phyloP scores from a whole-genome alignment of 2,329 filamentous ascomycete species.

The Colletotrichum agaves region DNA sequence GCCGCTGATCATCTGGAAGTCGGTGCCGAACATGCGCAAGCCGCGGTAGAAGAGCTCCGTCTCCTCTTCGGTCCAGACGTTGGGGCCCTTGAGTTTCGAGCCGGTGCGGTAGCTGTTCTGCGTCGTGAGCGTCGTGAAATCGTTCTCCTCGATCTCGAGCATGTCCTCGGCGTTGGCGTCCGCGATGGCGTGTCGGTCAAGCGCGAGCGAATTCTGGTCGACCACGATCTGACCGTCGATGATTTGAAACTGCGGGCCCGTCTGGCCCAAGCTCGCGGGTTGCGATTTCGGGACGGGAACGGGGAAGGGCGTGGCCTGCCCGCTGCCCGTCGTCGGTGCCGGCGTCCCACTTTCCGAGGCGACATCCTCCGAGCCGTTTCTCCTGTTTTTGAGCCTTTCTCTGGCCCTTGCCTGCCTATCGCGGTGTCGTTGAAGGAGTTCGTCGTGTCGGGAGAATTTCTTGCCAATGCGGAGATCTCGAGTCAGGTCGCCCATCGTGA shows the following conservation, averaged over 20 bases:
- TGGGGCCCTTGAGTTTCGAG: constrained; percentile 70
- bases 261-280: constrained; percentile 39
- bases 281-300: constrained; percentile 41
- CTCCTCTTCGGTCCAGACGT: constrained; percentile 76
- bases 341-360: constrained; percentile 38
- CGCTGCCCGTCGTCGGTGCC: constrained; percentile 5
- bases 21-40: constrained; percentile 81
- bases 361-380: constrained; percentile 38
- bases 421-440: constrained; percentile 75
- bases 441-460: constrained; percentile 78
- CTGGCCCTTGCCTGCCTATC: constrained; percentile 51
- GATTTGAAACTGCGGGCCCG: constrained; percentile 68
- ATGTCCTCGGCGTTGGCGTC: constrained; percentile 62
- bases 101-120: constrained; percentile 72
- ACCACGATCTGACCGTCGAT: constrained; percentile 79
- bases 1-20: constrained; percentile 82
- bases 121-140: constrained; percentile 78
- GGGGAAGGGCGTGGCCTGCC: background rate
- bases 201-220: constrained; percentile 73
- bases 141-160: constrained; percentile 79
- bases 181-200: constrained; percentile 75
- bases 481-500: constrained; percentile 79
- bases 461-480: constrained; percentile 77
- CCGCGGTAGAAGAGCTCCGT: constrained; percentile 82
- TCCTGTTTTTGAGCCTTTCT: constrained; percentile 47